A percentile compares a stretch with the other conserved stretches of the same genome.
phyloP scores from a whole-genome alignment of 495 filamentous ascomycete species.

The Saxophila tyrrhenica region DNA sequence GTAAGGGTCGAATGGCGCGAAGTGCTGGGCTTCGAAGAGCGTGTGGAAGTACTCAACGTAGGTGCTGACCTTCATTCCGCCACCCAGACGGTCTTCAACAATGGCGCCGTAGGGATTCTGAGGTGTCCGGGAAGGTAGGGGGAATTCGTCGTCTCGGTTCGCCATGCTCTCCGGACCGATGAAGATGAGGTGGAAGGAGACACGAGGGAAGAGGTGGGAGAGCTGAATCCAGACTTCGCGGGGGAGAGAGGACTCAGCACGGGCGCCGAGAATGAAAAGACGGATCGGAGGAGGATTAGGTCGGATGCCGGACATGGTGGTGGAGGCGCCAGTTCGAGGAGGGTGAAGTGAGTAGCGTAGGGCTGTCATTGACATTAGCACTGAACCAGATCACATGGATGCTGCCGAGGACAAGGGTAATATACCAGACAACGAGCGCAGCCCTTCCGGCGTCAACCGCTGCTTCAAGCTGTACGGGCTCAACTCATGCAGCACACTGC shows the following conservation, averaged over 20 bases:
- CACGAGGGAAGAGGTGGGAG: slow-evolving; percentile 73
- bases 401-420: no score
- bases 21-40: slow-evolving; percentile 75
- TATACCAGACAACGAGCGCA: slow-evolving; percentile 86
- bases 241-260: slow-evolving; percentile 89
- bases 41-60: slow-evolving; percentile 98
- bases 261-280: slow-evolving; percentile 88
- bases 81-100: slow-evolving; percentile 75
- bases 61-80: slow-evolving; percentile 86
- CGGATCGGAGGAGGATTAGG: slow-evolving; percentile 76
- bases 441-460: slow-evolving; percentile 70
- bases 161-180: slow-evolving; percentile 94
- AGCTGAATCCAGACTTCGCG: slow-evolving; percentile 91
- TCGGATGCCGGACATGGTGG: slow-evolving; percentile 65
- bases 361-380: no score
- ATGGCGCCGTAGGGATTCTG: slow-evolving; percentile 85
- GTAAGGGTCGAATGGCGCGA: slow-evolving; percentile 92
- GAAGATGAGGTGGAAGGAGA: slow-evolving; percentile 74
- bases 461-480: slow-evolving; percentile 75
- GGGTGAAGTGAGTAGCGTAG: slow-evolving; percentile 91
- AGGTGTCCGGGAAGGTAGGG: slow-evolving; percentile 70
- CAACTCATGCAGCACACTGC: slow-evolving; percentile 81
- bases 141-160: slow-evolving; percentile 80
- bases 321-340: slow-evolving; percentile 60
- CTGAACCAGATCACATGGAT: no score